These are phyloP conservation scores for Fistulifera pelliculosa DNA, from an alignment of 108 stramenopile species.

Conservation along the genomic window DNA sequence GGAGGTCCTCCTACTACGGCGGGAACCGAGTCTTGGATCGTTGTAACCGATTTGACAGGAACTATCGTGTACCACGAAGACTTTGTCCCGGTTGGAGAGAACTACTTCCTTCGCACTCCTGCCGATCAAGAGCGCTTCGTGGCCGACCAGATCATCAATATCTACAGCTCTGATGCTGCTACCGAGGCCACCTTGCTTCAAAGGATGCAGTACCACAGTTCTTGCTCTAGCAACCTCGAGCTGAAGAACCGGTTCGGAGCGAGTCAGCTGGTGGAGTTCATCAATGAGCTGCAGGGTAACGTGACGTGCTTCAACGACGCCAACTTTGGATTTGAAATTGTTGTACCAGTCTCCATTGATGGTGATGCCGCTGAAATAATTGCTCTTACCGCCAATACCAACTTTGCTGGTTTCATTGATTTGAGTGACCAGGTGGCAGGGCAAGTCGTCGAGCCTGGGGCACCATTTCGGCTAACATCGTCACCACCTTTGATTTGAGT, in stretches of 20 bases:
- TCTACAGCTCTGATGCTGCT: background rate
- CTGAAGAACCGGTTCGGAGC: conserved; percentile 6
- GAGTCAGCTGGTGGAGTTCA: conserved; percentile 1
- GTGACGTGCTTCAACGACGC: background rate
- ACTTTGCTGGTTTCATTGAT: no score
- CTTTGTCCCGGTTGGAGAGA: background rate
- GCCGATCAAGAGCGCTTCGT: background rate
- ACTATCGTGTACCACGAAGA: background rate
- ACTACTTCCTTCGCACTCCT: background rate
- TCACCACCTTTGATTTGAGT: no score
- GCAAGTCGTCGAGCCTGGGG: no score
- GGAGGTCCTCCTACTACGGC: background rate
- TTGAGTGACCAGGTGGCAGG: no score
- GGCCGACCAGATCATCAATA: background rate
- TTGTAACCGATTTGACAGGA: background rate
- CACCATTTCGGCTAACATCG: no score
- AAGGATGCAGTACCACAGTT: background rate
- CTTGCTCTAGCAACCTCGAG: background rate
- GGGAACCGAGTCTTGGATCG: conserved; percentile 1
- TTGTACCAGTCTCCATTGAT: no score
- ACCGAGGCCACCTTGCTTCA: conserved; percentile 5
- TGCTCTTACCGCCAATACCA: no score
- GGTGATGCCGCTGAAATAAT: no score
- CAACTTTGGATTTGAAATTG: no score
- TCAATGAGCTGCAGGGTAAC: conserved; percentile 5